Conservation (phyloP, 2,329 filamentous ascomycete genomes). For the Fusarium sp. region DNA sequence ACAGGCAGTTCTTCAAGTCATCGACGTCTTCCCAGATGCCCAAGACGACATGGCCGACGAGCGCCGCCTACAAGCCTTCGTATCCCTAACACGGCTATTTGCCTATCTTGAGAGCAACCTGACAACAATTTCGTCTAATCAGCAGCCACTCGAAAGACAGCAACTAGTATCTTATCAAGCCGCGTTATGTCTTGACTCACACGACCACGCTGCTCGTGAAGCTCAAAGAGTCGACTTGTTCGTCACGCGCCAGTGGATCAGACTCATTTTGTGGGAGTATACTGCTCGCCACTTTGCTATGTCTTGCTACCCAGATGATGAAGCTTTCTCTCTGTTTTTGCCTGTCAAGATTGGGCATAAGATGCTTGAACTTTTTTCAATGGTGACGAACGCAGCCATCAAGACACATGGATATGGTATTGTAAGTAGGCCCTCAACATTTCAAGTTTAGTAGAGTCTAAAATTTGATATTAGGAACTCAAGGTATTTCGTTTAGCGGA, state of each 20-base stretch:
- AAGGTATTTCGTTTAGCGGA: slow-evolving; percentile 45
- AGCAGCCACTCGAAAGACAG: slow-evolving; percentile 34
- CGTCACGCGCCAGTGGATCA: slow-evolving; percentile 47
- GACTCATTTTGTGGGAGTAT: slow-evolving; percentile 46
- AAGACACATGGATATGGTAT: slow-evolving; percentile 46
- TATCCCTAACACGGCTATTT: slow-evolving; percentile 41
- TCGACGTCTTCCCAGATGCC: slow-evolving; percentile 36
- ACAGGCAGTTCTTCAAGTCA: slow-evolving; percentile 39
- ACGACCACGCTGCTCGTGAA: slow-evolving; percentile 37
- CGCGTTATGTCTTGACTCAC: slow-evolving; percentile 29
- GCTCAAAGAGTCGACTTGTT: slow-evolving; percentile 45
- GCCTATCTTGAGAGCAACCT: slow-evolving; percentile 42
- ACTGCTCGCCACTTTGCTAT: slow-evolving; percentile 45
- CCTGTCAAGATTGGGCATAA: slow-evolving; percentile 46
- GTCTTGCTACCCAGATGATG: slow-evolving; percentile 41
- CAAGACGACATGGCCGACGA: slow-evolving; percentile 34
- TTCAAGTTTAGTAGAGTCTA: neutral
- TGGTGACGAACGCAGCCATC: slow-evolving; percentile 39
- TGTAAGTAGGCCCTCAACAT: slow-evolving; percentile 16
- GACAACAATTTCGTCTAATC: slow-evolving; percentile 30
- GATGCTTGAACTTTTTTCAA: slow-evolving; percentile 42
- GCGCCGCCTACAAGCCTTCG: slow-evolving; percentile 37
- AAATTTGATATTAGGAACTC: slow-evolving; percentile 38
- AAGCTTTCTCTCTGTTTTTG: slow-evolving; percentile 44
- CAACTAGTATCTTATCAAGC: slow-evolving; percentile 39